These are phyloP conservation scores for Flaveria robusta DNA, from an alignment of 129 eudicot genomes.

Conservation along the genomic window DNA sequence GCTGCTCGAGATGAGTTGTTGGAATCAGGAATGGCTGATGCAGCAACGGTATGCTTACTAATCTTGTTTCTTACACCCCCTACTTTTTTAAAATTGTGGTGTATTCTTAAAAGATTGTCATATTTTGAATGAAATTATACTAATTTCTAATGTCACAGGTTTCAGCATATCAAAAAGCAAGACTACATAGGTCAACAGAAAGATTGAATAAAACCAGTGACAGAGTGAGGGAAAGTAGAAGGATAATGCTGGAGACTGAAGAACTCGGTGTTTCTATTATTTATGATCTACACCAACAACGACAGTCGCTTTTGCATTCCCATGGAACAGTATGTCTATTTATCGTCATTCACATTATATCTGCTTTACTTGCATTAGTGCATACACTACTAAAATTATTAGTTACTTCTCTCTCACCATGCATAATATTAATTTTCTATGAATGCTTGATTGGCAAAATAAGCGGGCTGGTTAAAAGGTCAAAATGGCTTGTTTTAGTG, in stretches of 20 bases:
- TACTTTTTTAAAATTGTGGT: not conserved
- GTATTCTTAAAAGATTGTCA: not conserved
- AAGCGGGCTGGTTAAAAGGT: not conserved
- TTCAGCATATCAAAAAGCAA: constrained; percentile 51
- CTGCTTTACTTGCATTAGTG: not conserved
- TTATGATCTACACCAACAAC: constrained; percentile 60
- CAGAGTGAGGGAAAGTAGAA: constrained; percentile 58
- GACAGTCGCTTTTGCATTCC: constrained; percentile 62
- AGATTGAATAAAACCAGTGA: constrained; percentile 53
- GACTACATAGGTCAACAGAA: constrained; percentile 56
- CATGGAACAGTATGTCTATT: constrained; percentile 46
- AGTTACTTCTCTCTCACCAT: not conserved
- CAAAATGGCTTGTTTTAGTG: not conserved
- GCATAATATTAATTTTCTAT: not conserved
- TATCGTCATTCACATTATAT: not conserved
- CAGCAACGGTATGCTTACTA: constrained; percentile 44
- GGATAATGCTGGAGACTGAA: constrained; percentile 58
- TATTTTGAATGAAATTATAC: not conserved
- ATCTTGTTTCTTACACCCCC: constrained; percentile 2
- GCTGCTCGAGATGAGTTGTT: constrained; percentile 67
- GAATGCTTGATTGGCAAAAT: not conserved
- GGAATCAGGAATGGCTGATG: constrained; percentile 65
- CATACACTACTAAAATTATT: not conserved
- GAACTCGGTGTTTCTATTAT: constrained; percentile 64
- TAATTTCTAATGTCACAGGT: constrained; percentile 32